Base-by-base conservation (phyloP, 2,329 filamentous ascomycete species). In the Diaporthe destruens region DNA sequence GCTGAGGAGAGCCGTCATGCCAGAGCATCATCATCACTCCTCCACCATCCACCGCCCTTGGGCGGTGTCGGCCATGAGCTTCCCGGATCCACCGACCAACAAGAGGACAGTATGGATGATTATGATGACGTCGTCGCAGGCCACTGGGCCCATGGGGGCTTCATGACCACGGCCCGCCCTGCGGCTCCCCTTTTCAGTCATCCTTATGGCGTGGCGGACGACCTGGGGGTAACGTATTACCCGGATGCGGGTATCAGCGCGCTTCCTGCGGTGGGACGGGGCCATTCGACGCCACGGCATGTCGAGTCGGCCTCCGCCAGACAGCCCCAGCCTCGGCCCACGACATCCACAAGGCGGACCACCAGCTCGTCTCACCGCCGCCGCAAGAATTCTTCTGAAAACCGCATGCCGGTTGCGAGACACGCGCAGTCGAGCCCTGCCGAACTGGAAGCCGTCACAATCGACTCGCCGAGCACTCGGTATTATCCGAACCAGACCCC, bases 401-500 rank as follows among this genome's bases (percentile, higher is more conserved):
- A 32, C 29, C 55, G 32, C 55, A 42, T 20, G 44, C 34, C 36
- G 14, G 18, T 29, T 3, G n/a, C 25, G 23, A 23, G 79, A 75
- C 77, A 78, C 66, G 77, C 80, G 3, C 78, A 78, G 44, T 82
- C 82, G 47, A 76, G 77, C 20, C 77, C 80, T 25, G 79, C 80
- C 12, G 79, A 80, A 12, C 74, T 84, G 12, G 83, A 83, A 57
- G 36, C 53, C 16, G 32, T 51, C 16, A 20, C 61, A 9, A 29
- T 54, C n/a, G 70, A 44, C 8, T 32, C 55, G 7, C 76, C 78
- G n/a, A 78, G 78, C 55, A 83, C 85, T 75, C 85, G 88, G 72
- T 82, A 86, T 74, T 86, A 87, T 74, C 83, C 85, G 2, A 86
- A 87, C 74, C 86, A 86, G 0, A 85, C 87, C 75, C 87, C 87